Conservation (phyloP, 345 rosid species). For the Acer campestre region DNA sequence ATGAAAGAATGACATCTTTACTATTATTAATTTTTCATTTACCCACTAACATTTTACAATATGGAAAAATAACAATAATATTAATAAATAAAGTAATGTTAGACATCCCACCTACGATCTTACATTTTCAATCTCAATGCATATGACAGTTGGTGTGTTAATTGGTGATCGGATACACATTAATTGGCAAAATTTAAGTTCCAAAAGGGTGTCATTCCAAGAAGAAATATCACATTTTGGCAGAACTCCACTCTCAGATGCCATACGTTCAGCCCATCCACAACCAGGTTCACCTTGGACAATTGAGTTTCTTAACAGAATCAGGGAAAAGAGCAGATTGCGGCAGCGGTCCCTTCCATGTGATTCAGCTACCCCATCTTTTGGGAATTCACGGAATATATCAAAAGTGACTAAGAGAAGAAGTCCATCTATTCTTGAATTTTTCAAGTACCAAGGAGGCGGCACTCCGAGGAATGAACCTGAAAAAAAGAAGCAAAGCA, state of each 20-base stretch:
- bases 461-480: slow-evolving; percentile 37
- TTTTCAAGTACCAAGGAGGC: slow-evolving; percentile 80
- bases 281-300: slow-evolving; percentile 90
- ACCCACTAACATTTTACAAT: no score
- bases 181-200: slow-evolving; percentile 11
- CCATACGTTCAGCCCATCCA: slow-evolving; percentile 53
- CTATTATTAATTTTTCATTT: no score
- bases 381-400: slow-evolving; percentile 35
- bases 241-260: slow-evolving; percentile 64
- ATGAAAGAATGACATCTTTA: no score
- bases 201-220: slow-evolving; percentile 39
- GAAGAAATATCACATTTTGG: slow-evolving; percentile 53
- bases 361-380: slow-evolving; percentile 41
- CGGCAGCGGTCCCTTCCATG: slow-evolving; percentile 61
- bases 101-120: no score
- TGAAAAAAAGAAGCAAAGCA: slow-evolving; percentile 61
- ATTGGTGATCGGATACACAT: no score
- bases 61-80: no score
- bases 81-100: no score
- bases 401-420: slow-evolving; percentile 57
- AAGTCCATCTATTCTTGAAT: slow-evolving; percentile 80
- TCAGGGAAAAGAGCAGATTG: slow-evolving; percentile 74
- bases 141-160: no score
- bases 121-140: no score
- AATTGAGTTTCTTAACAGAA: slow-evolving; percentile 80